Evolutionary conservation across 2,329 filamentous ascomycete species (phyloP).

Genomic region (Colletotrichum musae): DNA sequence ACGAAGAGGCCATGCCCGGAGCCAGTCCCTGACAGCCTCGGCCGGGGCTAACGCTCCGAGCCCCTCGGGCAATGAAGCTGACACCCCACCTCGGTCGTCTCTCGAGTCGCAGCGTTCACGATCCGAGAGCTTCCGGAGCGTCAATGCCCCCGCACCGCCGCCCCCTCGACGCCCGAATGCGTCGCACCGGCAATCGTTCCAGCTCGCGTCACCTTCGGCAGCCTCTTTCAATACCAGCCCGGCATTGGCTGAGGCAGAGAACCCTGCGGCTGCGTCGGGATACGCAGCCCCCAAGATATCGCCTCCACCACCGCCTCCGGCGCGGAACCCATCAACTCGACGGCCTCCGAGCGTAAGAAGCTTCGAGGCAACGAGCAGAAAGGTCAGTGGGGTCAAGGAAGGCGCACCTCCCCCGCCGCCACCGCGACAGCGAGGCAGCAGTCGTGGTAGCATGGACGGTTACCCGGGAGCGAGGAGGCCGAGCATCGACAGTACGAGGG

Average conservation of each 20-base stretch:
- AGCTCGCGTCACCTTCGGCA: constrained; percentile 22
- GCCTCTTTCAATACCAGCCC: constrained; percentile 28
- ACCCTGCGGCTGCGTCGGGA: neutral
- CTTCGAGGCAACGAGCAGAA: constrained; percentile 52
- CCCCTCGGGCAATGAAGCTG: constrained; percentile 49
- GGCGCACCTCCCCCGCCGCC: constrained; percentile 63
- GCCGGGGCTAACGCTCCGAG: constrained; percentile 40
- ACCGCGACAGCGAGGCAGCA: constrained; percentile 62
- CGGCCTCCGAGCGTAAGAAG: constrained; percentile 61
- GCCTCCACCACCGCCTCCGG: constrained; percentile 62
- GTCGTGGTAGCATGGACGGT: constrained; percentile 59
- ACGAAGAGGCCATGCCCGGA: constrained; percentile 62
- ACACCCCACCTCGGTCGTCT: constrained; percentile 63
- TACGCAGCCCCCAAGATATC: constrained; percentile 42
- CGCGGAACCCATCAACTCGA: constrained; percentile 59
- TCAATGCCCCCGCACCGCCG: constrained; percentile 65
- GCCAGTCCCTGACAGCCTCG: constrained; percentile 48
- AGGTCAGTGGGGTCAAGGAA: constrained; percentile 29
- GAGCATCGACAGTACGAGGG: constrained; percentile 49
- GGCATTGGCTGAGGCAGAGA: constrained; percentile 20
- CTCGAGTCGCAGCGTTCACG: constrained; percentile 64
- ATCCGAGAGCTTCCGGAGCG: constrained; percentile 60
- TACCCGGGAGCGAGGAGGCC: constrained; percentile 46
- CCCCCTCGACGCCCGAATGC: constrained; percentile 67
- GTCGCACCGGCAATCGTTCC: constrained; percentile 48